Evolutionary conservation across 1,284 basidiomycete species (phyloP).

Genomic region (Marasmius oreades): DNA sequence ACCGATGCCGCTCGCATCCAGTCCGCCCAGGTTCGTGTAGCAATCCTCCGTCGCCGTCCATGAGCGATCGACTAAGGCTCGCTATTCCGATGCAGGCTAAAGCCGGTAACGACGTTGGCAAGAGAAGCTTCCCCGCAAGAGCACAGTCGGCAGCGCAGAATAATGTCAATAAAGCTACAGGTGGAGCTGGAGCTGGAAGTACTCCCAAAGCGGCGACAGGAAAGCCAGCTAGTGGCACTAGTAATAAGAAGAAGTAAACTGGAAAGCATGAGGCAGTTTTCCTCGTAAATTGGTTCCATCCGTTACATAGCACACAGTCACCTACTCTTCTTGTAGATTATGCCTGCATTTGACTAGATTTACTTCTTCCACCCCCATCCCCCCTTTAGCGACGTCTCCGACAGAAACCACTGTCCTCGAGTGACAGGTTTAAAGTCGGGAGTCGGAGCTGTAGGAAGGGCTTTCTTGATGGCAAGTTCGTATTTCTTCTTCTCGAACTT

Average conservation of each 20-base stretch:
- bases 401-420: background rate
- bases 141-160: constrained; percentile 9
- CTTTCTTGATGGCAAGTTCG: constrained; percentile 8
- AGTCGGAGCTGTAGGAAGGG: background rate
- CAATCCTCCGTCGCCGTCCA: background rate
- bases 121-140: constrained; percentile 9
- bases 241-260: constrained; percentile 4
- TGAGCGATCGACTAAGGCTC: background rate
- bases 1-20: constrained; percentile 10
- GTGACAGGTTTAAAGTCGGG: background rate
- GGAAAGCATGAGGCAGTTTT: too few species aligned
- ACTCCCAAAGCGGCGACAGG: background rate
- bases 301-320: background rate
- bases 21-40: constrained; percentile 10
- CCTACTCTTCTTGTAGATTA: too few species aligned
- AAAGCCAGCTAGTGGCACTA: constrained; percentile 4
- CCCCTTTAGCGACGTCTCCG: too few species aligned
- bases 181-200: background rate
- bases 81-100: constrained; percentile 6
- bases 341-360: background rate
- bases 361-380: too few species aligned
- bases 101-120: constrained; percentile 9
- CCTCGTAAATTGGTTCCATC: background rate
- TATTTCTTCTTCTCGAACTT: constrained; percentile 24
- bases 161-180: constrained; percentile 10